Percentiles rank a stretch among this genome's conserved stretches.
Conservation (phyloP, 2,329 filamentous ascomycete genomes). For the Periglandula ipomoeae region DNA sequence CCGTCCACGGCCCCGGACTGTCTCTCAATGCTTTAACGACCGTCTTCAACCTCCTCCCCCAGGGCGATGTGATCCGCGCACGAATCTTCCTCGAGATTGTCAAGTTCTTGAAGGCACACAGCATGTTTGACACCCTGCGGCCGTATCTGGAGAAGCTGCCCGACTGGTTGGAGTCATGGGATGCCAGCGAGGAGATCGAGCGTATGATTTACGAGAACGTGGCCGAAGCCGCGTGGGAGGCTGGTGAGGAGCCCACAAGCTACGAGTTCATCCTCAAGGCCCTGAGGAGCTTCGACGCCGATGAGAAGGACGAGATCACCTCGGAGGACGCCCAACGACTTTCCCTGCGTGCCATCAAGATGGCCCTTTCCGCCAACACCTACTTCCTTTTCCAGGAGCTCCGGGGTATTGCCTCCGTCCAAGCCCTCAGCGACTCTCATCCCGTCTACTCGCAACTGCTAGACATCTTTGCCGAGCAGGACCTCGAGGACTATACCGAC, state of each 20-base stretch:
- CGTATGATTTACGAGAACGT: constrained; percentile 79
- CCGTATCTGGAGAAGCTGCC: constrained; percentile 77
- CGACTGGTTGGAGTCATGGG: constrained; percentile 75
- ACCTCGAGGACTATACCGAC: constrained; percentile 90
- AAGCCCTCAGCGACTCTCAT: constrained; percentile 78
- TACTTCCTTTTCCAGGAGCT: constrained; percentile 72
- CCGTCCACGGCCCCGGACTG: constrained; percentile 73
- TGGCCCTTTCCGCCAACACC: constrained; percentile 41
- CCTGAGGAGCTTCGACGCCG: constrained; percentile 49
- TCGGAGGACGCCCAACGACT: constrained; percentile 53
- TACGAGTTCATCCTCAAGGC: constrained; percentile 61
- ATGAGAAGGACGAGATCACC: constrained; percentile 43
- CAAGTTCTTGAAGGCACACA: constrained; percentile 65
- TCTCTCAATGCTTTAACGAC: constrained; percentile 87
- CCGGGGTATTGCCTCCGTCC: constrained; percentile 71
- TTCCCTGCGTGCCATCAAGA: constrained; percentile 47
- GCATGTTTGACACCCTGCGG: constrained; percentile 75
- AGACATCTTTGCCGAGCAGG: constrained; percentile 89
- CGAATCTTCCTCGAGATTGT: constrained; percentile 87
- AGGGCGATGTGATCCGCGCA: constrained; percentile 70
- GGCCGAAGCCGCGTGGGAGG: constrained; percentile 69
- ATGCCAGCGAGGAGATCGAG: constrained; percentile 69
- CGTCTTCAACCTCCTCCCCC: constrained; percentile 86
- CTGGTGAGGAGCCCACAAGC: constrained; percentile 60
- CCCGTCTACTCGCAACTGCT: constrained; percentile 83